A percentile compares a stretch with the other conserved stretches of the same genome.
Conservation (phyloP, 768 basidiomycete genomes). For the Cyclocybe cylindracea region DNA sequence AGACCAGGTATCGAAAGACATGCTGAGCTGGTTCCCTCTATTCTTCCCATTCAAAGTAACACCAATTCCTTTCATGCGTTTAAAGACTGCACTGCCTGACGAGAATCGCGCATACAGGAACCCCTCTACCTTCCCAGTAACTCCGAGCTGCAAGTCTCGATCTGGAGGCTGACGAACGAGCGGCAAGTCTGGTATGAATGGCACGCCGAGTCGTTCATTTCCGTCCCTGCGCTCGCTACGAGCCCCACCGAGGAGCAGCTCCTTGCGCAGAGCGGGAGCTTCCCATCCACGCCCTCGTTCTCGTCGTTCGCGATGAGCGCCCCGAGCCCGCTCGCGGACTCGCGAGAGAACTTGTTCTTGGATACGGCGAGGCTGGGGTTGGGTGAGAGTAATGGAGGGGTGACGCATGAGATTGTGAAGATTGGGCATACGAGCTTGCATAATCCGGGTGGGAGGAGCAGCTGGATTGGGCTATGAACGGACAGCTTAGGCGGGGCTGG, state of each 20-base stretch:
- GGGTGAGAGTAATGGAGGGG: constrained; percentile 11
- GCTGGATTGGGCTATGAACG: constrained; percentile 82
- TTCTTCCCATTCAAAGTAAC: constrained; percentile 90
- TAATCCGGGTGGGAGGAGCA: constrained; percentile 87
- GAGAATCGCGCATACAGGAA: constrained; percentile 51
- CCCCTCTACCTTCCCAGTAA: constrained; percentile 92
- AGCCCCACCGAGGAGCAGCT: constrained; percentile 31
- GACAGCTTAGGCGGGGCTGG: too few species aligned
- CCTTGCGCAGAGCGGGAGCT: constrained; percentile 8
- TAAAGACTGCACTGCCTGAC: constrained; percentile 1
- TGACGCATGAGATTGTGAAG: constrained; percentile 62
- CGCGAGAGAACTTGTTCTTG: constrained; percentile 41
- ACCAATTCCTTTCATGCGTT: constrained; percentile 19
- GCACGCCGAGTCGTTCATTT: constrained; percentile 92
- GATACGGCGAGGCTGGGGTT: constrained; percentile 15
- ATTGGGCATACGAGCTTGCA: constrained; percentile 94
- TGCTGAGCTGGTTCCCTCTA: constrained; percentile 99
- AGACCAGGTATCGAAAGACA: constrained; percentile 86
- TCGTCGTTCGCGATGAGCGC: constrained; percentile 25
- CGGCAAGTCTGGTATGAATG: constrained; percentile 98
- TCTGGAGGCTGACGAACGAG: constrained; percentile 92
- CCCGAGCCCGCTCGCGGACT: constrained; percentile 76
- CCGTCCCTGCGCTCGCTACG: constrained; percentile 43
- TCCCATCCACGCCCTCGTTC: constrained; percentile 17
- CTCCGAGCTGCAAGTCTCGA: constrained; percentile 87